Base-by-base conservation (phyloP, 2,329 filamentous ascomycete genomes). In the Harringtonia aguacate region DNA sequence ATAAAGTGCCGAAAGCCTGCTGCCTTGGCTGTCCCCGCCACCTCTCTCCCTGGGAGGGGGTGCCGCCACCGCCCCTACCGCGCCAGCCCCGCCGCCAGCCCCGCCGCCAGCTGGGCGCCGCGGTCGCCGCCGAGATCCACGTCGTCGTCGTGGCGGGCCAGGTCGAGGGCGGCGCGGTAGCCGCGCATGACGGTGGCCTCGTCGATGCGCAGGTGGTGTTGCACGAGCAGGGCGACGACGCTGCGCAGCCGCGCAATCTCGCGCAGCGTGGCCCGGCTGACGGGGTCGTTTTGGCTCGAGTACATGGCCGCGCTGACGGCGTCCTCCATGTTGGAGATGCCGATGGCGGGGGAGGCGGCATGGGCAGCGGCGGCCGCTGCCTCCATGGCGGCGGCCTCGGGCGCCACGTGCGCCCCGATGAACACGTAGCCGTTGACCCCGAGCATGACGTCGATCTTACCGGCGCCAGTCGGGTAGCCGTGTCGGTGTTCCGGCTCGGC, bases 341-440 rank as follows among this genome's bases (percentile, higher is more conserved):
- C 58, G 20, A 51, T 35, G 14, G 41, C 56, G 55, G 20, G 62
- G 59, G 46, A 18, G 8, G 30, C 37, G 15, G 13, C 31, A 18
- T 88, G 84, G 67, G 74, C 52, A 6, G 22, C 57, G 58, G 13
- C 39, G 18, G 47, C 50, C 5, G 59, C 24, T 21, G 28, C 18
- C 13, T 87, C 83, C 67, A 74, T 52, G 8, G 14, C 57, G 58
- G 14, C 64, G 66, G n/a, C 63, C 60, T n/a, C 68, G 65, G 63
- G 56, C 8, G 59, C 59, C 6, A 64, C 62, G n/a, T 73, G 71
- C 30, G 73, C 51, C 17, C 53, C 74, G 52, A 85, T 80, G 8
- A 84, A 98, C 46, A 97, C 88, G 60, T 94, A 97, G 1, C 92
- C 92, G 56, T 98, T 98, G 33, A 98, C 92, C 3, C 92, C 92